Evolutionary conservation across 257 asterid species (phyloP), one percentile per base, ranked within the genome.

Genomic region (Echites panduratus): DNA sequence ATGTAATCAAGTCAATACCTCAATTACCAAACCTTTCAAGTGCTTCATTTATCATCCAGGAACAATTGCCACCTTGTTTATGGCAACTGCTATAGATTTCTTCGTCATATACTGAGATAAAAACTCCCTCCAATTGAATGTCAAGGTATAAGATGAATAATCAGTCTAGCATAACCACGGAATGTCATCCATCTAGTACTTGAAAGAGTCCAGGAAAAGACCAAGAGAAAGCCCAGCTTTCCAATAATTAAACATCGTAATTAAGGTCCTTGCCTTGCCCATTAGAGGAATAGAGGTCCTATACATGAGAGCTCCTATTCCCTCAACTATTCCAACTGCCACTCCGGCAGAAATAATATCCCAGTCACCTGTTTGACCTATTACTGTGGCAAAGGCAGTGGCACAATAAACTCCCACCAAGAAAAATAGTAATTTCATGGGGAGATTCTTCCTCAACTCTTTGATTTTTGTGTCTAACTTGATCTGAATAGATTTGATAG

Each of bases 341-440:
- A 94, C 74, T 29, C 89, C 99, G 50, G 99, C 96, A 61, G 99
- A 91, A 70, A 94, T 81, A 76, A 94, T 89, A 82, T 94, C 99
- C 99, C 98, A 91, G 54, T 91, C 99, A 61, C 99, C 99, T 2
- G 99, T 94, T 80, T 91, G 99, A 72, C 99, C 99, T 62, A 94
- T 94, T 53, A 83, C 95, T 40, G 99, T 93, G 58, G 98, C 94
- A 62, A 91, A 88, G 45, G 94, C 96, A 2, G 98, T 94, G 59
- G 99, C 93, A 77, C 95, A 91, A 78, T 91, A 94, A 80, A 94
- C 91, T 14, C 99, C 99, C 71, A 83, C 96, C 76, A 94, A 86
- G 84, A 91, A 87, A 56, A 87, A 88, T 66, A 91, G 79, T 57
- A 94, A 64, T 61, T 94, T 94, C 70, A 81, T 69, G 1, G 97